Percentiles rank a stretch among this genome's conserved stretches.
These are phyloP conservation scores for Fusarium sp. DNA, from an alignment of 2,329 filamentous ascomycete genomes.

Conservation along the genomic window DNA sequence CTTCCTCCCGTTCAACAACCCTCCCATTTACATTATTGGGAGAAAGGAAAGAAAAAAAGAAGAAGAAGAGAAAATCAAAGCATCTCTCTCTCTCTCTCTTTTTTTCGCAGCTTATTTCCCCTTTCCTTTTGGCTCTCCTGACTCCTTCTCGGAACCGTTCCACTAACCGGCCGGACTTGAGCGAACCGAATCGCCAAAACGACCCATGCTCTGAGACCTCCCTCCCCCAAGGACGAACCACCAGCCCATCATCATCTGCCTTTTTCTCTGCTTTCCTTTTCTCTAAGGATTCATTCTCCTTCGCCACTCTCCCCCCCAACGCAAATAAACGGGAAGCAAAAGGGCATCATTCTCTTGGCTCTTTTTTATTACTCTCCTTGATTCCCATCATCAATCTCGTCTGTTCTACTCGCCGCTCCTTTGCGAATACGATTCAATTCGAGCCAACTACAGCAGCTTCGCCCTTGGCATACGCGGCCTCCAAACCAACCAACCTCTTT, in stretches of 20 bases:
- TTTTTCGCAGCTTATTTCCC: not conserved
- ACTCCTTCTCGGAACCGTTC: slow-evolving; percentile 2
- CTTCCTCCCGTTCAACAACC: not conserved
- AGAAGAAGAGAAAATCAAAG: not conserved
- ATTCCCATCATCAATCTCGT: not conserved
- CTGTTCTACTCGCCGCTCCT: not conserved
- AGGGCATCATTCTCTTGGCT: not conserved
- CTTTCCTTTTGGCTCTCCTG: slow-evolving; percentile 14
- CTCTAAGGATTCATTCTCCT: slow-evolving; percentile 5
- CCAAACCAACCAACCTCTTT: slow-evolving; percentile 7
- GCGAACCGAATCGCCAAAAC: slow-evolving; percentile 34
- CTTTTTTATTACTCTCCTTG: not conserved
- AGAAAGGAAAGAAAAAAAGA: not conserved
- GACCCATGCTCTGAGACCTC: slow-evolving; percentile 29
- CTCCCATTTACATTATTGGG: not conserved
- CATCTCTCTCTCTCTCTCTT: not conserved
- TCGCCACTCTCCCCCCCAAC: not conserved
- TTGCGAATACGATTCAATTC: not conserved
- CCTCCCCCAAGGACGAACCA: slow-evolving; percentile 10
- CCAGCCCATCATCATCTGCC: slow-evolving; percentile 11
- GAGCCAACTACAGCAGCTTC: not conserved
- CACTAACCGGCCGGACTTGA: slow-evolving; percentile 23
- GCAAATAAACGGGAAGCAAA: not conserved
- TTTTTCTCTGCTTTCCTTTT: slow-evolving; percentile 2
- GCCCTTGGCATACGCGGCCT: slow-evolving; percentile 10